phyloP scores from a whole-genome alignment of 768 basidiomycete genomes.

The Collybia sordida region DNA sequence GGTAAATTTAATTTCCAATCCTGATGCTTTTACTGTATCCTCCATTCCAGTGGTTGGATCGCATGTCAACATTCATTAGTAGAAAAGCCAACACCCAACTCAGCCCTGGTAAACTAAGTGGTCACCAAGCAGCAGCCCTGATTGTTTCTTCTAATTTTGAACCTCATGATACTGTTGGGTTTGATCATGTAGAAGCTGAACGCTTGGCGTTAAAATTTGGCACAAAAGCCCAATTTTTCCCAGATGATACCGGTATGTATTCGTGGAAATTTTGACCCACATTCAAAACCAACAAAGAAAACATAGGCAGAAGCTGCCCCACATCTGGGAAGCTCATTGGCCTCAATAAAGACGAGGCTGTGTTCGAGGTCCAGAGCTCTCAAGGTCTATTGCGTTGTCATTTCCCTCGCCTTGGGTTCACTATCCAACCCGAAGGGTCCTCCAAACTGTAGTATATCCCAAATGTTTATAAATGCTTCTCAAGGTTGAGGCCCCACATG shows the following conservation, averaged over 20 bases:
- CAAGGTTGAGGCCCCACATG: no score
- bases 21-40: background rate
- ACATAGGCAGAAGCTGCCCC: conserved; percentile 37
- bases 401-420: conserved; percentile 50
- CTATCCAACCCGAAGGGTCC: conserved; percentile 17
- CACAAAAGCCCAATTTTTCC: conserved; percentile 39
- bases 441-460: conserved; percentile 9
- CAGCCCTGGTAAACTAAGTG: conserved; percentile 29
- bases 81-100: conserved; percentile 22
- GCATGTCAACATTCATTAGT: conserved; percentile 35
- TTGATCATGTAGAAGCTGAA: conserved; percentile 42
- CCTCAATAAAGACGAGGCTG: conserved; percentile 46
- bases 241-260: conserved; percentile 47
- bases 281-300: no score
- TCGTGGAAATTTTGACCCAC: background rate
- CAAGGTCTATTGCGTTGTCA: conserved; percentile 46
- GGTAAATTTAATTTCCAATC: conserved; percentile 24
- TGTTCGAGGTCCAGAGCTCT: conserved; percentile 43
- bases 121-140: conserved; percentile 39
- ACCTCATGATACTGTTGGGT: conserved; percentile 40
- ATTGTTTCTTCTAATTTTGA: conserved; percentile 38
- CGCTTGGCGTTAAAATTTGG: conserved; percentile 39
- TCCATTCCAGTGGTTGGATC: conserved; percentile 43
- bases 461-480: no score
- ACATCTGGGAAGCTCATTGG: conserved; percentile 52